A percentile compares a stretch with the other conserved stretches of the same genome.
Evolutionary conservation across 2,329 filamentous ascomycete species (phyloP).

Genomic region (Aspergillus viridinutans): DNA sequence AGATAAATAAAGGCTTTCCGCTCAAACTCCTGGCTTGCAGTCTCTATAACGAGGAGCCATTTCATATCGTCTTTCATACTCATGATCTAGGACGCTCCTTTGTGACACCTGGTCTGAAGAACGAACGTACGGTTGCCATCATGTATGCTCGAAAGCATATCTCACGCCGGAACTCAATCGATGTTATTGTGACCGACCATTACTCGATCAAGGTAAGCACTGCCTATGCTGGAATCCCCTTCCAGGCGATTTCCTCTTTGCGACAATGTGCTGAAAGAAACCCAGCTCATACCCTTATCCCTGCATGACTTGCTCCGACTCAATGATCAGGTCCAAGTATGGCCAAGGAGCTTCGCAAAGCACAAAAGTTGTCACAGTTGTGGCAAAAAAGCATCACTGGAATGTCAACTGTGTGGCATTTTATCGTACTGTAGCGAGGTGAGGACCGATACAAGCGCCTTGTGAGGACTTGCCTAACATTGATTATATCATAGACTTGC

Average conservation of each 20-base stretch:
- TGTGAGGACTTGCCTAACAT: background rate
- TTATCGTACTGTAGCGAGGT: background rate
- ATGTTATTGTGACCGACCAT: background rate
- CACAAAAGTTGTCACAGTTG: background rate
- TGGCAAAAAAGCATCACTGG: background rate
- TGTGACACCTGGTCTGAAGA: background rate
- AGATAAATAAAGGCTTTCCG: background rate
- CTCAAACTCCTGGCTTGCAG: background rate
- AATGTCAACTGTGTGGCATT: background rate
- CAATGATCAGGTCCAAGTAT: background rate
- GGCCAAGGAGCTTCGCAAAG: background rate
- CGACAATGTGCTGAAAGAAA: background rate
- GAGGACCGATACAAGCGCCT: background rate
- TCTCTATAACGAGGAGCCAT: background rate
- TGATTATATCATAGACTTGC: background rate
- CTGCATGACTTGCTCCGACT: background rate
- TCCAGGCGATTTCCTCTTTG: background rate
- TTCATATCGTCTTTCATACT: background rate
- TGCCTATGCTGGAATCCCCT: background rate
- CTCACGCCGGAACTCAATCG: background rate
- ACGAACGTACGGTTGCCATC: background rate
- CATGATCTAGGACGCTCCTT: background rate
- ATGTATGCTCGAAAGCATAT: background rate
- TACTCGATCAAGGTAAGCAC: background rate
- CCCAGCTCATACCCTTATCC: background rate